A percentile compares a stretch with the other conserved stretches of the same genome.
phyloP scores from a whole-genome alignment of 1,284 basidiomycete genomes.

The Somion occarium region DNA sequence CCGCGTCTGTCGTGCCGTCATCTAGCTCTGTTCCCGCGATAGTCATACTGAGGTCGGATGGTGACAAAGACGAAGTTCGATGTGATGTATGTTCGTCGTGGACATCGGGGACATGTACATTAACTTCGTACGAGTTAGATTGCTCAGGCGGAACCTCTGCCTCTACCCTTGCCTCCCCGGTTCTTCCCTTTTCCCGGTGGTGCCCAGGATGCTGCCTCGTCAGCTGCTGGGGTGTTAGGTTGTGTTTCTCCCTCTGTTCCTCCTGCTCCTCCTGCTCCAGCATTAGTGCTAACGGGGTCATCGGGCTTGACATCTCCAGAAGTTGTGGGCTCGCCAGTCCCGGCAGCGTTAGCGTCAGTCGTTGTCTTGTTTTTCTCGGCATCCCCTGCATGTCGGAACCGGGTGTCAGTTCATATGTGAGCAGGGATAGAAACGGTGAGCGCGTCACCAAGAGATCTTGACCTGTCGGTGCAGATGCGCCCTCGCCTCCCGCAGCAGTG shows the following conservation, averaged over 20 bases:
- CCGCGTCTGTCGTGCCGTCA: not conserved
- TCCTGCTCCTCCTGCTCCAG: not conserved
- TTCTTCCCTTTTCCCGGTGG: not conserved
- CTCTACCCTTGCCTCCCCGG: not conserved
- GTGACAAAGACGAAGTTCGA: not conserved
- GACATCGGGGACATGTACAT: not conserved
- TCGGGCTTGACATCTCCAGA: not conserved
- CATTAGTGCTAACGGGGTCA: not conserved
- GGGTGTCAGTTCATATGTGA: not conserved
- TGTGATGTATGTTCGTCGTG: not conserved
- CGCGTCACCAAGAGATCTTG: conserved; percentile 2
- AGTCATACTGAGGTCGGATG: not conserved
- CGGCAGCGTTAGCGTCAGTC: not conserved
- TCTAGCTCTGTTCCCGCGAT: not conserved
- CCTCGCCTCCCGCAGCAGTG: too few species aligned
- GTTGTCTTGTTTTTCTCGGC: not conserved
- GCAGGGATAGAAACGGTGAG: not conserved
- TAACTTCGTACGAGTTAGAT: not conserved
- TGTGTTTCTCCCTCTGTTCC: not conserved
- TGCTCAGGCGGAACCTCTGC: not conserved
- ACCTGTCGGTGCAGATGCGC: not conserved
- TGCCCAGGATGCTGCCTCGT: not conserved
- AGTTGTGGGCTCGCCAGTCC: not conserved
- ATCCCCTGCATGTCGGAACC: not conserved
- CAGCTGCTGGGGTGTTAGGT: not conserved